Conservation (phyloP, 1,284 basidiomycete genomes). For the Boletus semigastroideus region DNA sequence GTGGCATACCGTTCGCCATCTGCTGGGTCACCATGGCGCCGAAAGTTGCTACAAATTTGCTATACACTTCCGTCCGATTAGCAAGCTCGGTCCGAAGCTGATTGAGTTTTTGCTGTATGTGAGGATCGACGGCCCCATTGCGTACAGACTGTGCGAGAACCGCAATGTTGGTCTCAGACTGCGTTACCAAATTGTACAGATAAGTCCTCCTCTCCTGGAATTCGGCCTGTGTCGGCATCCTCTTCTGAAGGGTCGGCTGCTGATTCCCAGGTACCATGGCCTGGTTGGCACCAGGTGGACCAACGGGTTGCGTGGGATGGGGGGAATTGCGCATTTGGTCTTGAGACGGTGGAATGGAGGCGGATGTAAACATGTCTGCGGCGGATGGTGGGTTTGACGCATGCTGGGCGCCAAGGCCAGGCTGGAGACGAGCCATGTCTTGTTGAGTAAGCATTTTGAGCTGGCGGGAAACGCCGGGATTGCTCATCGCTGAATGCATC, state of each 20-base stretch:
- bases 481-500: conserved; percentile 39
- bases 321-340: conserved; percentile 52
- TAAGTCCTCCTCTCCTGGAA: conserved; percentile 26
- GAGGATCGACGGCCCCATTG: conserved; percentile 29
- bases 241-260: conserved; percentile 21
- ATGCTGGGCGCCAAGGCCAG: conserved; percentile 29
- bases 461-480: conserved; percentile 39
- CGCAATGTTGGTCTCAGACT: conserved; percentile 18
- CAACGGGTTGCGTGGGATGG: conserved; percentile 34
- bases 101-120: conserved; percentile 32
- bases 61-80: conserved; percentile 38
- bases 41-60: conserved; percentile 31
- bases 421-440: conserved; percentile 38
- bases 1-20: conserved; percentile 22
- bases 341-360: conserved; percentile 38
- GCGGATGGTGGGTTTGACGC: conserved; percentile 36
- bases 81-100: conserved; percentile 33
- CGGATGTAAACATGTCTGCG: conserved; percentile 44
- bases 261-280: conserved; percentile 25
- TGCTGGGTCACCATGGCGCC: conserved; percentile 27
- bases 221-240: conserved; percentile 21
- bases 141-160: conserved; percentile 14
- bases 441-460: conserved; percentile 50
- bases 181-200: conserved; percentile 16
- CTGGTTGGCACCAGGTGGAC: conserved; percentile 19